A percentile compares a stretch with the other conserved stretches of the same genome.
Evolutionary conservation across 208 protist genomes (phyloP).

Genomic region (Trypanosoma lewisi): DNA sequence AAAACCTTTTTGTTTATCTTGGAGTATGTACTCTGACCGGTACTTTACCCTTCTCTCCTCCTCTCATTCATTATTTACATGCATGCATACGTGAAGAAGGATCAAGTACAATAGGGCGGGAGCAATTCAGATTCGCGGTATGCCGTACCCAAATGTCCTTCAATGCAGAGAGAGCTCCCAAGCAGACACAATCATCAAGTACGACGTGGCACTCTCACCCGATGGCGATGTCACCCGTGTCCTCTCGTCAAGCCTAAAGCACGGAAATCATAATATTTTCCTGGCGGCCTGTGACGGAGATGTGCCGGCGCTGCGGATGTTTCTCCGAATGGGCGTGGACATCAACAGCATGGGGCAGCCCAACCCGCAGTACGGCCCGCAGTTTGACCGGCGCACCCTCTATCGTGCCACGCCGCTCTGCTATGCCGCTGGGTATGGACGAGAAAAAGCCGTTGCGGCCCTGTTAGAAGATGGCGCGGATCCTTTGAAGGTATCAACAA

Average conservation of each 20-base stretch:
- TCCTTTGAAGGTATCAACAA: slow-evolving; percentile 36
- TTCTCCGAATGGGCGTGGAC: slow-evolving; percentile 30
- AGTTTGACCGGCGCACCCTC: slow-evolving; percentile 72
- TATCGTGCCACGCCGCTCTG: slow-evolving; percentile 73
- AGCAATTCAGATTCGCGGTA: background rate
- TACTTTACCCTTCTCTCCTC: too few species aligned
- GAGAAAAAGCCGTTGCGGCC: slow-evolving; percentile 69
- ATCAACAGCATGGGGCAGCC: slow-evolving; percentile 77
- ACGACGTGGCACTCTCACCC: slow-evolving; percentile 22
- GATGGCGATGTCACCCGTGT: slow-evolving; percentile 6
- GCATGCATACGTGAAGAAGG: background rate
- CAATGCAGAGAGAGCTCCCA: slow-evolving; percentile 39
- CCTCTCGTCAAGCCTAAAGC: background rate
- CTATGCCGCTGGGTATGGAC: slow-evolving; percentile 72
- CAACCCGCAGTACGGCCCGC: slow-evolving; percentile 44
- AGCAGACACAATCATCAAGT: slow-evolving; percentile 9
- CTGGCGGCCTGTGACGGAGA: slow-evolving; percentile 80
- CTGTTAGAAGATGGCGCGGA: slow-evolving; percentile 64
- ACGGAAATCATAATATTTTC: slow-evolving; percentile 46
- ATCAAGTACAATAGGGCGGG: background rate
- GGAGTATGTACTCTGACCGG: too few species aligned
- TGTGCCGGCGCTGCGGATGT: slow-evolving; percentile 35
- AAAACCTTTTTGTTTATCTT: too few species aligned
- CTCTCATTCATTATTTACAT: background rate
- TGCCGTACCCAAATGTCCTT: slow-evolving; percentile 52